Evolutionary conservation across 345 rosid genomes (phyloP), one percentile per base, ranked within the genome.

Genomic region (Lumnitzera racemosa): DNA sequence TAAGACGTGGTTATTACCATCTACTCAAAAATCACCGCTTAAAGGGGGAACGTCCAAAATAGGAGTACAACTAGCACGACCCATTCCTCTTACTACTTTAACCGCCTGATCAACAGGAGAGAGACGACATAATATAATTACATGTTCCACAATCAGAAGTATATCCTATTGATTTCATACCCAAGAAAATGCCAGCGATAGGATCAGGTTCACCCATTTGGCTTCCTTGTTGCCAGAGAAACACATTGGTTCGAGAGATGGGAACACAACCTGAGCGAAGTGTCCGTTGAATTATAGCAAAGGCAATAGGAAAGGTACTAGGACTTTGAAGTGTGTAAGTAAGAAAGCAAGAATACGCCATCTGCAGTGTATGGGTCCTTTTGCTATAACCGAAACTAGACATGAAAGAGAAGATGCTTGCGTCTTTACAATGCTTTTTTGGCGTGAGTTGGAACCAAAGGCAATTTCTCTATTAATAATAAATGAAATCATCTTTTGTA

Each of bases 221-320:
- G 61, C 55, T 43, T 36, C 74, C 64, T 14, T 66, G 66, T 27
- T 66, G 56, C 47, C 83, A 73, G 51, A 91, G 77, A 53, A 80
- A 64, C 25, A 85, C 75, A 46, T 68, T 76, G 16, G 78, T 70
- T 71, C 85, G 90, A 16, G 88, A 88, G 48, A 51, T 74, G 4
- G 91, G 96, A 64, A 59, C 49, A 43, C 83, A 81, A 11, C 96
- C 98, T 4, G 95, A 83, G 24, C 90, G 90, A 77, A 91, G 90
- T 12, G 73, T 79, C 11, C 82, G 78, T 46, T 89, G 96, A 48
- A 91, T 74, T 64, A 91, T 77, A 2, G 87, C 81, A 10, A 91
- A 76, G 25, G 89, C 63, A 56, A 89, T 59, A 55, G 96, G 82
- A 57, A 89, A 70, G 1, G 96, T 86, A 23, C 76, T 53, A 2